Evolutionary conservation across 2,329 filamentous ascomycete species (phyloP).

Genomic region (Fusarium sp.): DNA sequence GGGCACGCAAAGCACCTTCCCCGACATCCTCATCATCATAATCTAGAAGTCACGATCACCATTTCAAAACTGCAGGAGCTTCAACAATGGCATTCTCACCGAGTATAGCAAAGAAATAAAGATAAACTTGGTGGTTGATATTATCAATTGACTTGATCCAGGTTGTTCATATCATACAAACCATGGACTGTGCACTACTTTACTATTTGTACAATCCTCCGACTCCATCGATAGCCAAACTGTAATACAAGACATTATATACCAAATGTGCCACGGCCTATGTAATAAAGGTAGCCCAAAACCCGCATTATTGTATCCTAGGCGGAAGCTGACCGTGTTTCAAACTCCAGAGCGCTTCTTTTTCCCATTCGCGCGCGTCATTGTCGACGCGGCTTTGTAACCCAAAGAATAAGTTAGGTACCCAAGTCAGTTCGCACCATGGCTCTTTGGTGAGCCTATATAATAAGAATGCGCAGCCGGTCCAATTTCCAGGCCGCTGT

Average conservation of each 20-base stretch:
- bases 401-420: conserved; percentile 23
- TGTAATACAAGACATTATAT: conserved; percentile 51
- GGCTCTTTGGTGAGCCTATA: conserved; percentile 26
- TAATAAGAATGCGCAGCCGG: conserved; percentile 18
- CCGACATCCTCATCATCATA: not conserved
- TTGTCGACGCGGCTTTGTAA: conserved; percentile 28
- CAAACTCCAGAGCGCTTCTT: conserved; percentile 30
- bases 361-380: conserved; percentile 36
- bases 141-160: conserved; percentile 14
- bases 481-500: conserved; percentile 26
- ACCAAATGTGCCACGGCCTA: conserved; percentile 35
- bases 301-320: conserved; percentile 28
- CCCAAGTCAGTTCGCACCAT: conserved; percentile 33
- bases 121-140: too few species aligned
- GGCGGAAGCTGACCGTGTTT: conserved; percentile 11
- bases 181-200: conserved; percentile 21
- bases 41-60: too few species aligned
- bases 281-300: conserved; percentile 3
- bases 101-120: too few species aligned
- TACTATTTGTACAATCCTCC: conserved; percentile 30
- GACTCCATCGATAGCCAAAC: conserved; percentile 32
- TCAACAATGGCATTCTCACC: too few species aligned
- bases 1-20: conserved; percentile 19
- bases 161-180: conserved; percentile 31
- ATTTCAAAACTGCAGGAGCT: too few species aligned